Evolutionary conservation across 2,329 filamentous ascomycete species (phyloP), one percentile per base, ranked within the genome.

Genomic region (Stachybotrys echinatus): DNA sequence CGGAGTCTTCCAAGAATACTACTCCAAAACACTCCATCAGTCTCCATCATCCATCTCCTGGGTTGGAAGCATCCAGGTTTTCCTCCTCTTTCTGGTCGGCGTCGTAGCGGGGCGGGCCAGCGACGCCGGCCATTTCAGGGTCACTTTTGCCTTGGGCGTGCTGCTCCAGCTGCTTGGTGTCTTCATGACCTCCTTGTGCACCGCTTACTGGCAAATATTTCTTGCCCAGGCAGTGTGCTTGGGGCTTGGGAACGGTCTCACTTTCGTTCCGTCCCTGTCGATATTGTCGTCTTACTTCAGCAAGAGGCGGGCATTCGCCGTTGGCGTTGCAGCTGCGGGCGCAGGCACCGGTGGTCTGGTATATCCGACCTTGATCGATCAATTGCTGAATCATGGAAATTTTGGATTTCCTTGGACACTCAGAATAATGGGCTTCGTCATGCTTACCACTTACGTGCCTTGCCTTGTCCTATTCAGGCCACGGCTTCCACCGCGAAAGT

Each of bases 241-340:
- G 6, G 76, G 76, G 0, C 48, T 78, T 1, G 80, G 80, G 0
- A 74, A 75, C 19, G 83, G 81, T 1, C 74, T 75, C 48, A 68
- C 81, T 7, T 84, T 81, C 59, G 73, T 79, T 12, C 77, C 83
- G 0, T 74, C 76, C 4, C 69, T 85, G 20, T 79, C 82, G 10
- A 71, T 86, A 8, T 64, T 87, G 12, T 77, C 82, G 0, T 77
- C 81, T n/a, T 85, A 85, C 54, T 87, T 87, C 58, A 71, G 72
- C 34, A 72, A 69, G 39, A 74, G 71, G 49, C 72, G 79, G 50
- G 76, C 74, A 1, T 63, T 87, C 4, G 81, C 79, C 5, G 76
- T 84, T 39, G 83, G 83, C 2, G 59, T 85, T 2, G 76, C 79
- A 3, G 80, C 81, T 1, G 75, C 76, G 1, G 83, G 83, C 2